Conservation (phyloP, 169 alveolate genomes). For the Prorocentrum cordatum region DNA sequence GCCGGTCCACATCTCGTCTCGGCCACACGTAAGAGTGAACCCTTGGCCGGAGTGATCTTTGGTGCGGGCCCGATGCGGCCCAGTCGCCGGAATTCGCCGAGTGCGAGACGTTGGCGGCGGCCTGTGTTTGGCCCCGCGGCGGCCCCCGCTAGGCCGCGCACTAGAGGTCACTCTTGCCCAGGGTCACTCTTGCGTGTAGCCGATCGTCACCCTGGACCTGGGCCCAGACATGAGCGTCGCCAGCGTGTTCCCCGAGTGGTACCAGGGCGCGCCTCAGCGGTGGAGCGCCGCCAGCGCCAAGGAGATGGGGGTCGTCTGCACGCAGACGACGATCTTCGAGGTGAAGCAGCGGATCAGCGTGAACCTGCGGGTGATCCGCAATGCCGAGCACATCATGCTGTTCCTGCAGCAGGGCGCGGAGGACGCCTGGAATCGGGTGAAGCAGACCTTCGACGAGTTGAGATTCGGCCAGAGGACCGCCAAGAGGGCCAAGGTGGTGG, state of each 20-base stretch:
- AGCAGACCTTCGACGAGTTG: constrained; percentile 24
- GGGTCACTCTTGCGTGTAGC: no score
- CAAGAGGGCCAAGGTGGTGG: constrained; percentile 31
- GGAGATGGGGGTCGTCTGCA: background rate
- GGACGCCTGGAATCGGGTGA: constrained; percentile 44
- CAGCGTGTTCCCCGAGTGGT: constrained; percentile 65
- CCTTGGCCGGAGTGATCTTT: no score
- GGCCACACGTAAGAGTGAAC: no score
- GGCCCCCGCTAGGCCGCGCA: no score
- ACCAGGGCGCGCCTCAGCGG: constrained; percentile 34
- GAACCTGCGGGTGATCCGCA: constrained; percentile 26
- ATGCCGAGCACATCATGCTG: constrained; percentile 9
- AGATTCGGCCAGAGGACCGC: background rate
- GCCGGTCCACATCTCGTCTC: no score
- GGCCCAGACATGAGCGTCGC: constrained; percentile 42
- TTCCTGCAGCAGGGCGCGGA: constrained; percentile 36
- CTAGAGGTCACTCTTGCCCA: no score
- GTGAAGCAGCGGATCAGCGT: constrained; percentile 34
- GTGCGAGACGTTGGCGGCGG: no score
- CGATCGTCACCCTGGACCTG: no score
- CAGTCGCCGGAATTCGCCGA: no score
- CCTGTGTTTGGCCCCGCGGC: no score
- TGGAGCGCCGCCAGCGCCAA: constrained; percentile 14
- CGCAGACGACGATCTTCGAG: background rate
- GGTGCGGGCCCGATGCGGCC: no score